Evolutionary conservation across 2,329 filamentous ascomycete species (phyloP).

Genomic region (Apiospora saccharicola): DNA sequence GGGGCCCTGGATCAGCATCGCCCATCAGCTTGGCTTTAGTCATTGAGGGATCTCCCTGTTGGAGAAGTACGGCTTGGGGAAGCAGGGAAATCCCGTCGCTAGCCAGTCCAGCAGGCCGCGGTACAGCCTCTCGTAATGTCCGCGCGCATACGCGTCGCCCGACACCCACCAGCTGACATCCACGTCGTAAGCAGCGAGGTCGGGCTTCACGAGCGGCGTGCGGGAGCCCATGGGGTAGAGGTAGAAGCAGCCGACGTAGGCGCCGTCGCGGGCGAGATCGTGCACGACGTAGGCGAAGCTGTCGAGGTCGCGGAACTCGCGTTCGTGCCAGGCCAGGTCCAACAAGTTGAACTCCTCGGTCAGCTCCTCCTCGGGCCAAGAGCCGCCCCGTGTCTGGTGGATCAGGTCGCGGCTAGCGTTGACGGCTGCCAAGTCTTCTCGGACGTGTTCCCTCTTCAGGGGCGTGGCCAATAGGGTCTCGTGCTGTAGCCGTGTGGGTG

Average conservation of each 20-base stretch:
- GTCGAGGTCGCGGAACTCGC: slow-evolving; percentile 17
- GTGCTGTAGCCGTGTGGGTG: not conserved
- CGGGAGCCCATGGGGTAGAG: slow-evolving; percentile 20
- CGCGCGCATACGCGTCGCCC: not conserved
- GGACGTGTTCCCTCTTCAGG: slow-evolving; percentile 10
- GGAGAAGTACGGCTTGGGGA: slow-evolving; percentile 11
- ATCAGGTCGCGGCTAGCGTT: slow-evolving; percentile 16
- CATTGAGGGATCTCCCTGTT: slow-evolving; percentile 19
- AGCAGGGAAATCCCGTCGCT: slow-evolving; percentile 6
- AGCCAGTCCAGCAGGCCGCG: slow-evolving; percentile 16
- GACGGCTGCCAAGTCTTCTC: slow-evolving; percentile 21
- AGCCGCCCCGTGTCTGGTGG: slow-evolving; percentile 22
- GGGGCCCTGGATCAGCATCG: not conserved
- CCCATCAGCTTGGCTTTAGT: not conserved
- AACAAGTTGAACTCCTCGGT: slow-evolving; percentile 15
- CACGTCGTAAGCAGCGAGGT: slow-evolving; percentile 21
- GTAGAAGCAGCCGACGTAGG: slow-evolving; percentile 24
- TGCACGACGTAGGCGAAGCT: slow-evolving; percentile 24
- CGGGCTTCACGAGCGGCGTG: slow-evolving; percentile 2
- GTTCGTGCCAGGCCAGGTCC: slow-evolving; percentile 24
- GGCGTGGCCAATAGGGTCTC: slow-evolving; percentile 20
- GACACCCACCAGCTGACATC: slow-evolving; percentile 23
- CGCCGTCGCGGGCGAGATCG: not conserved
- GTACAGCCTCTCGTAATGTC: slow-evolving; percentile 12
- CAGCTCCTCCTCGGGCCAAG: slow-evolving; percentile 22